Percentiles rank a stretch among this genome's conserved stretches.
Evolutionary conservation across 768 basidiomycete genomes (phyloP).

Genomic region (Rossbeevera mucosa): DNA sequence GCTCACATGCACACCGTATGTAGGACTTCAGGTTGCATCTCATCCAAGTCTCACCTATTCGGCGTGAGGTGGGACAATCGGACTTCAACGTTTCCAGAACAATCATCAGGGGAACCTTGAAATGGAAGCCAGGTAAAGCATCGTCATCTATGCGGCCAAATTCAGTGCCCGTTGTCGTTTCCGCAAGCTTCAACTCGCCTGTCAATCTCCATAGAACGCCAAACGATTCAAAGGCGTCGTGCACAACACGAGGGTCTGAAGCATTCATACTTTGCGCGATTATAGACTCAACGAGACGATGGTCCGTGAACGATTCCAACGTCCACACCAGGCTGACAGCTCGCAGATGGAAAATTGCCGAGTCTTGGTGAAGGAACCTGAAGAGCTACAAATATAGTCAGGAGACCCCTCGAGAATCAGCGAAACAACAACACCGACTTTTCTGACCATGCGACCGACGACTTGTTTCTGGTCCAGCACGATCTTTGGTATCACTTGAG

Average conservation of each 20-base stretch:
- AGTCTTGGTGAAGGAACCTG: slow-evolving; percentile 64
- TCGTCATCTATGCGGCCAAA: slow-evolving; percentile 53
- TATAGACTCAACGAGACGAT: slow-evolving; percentile 72
- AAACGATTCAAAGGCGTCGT: slow-evolving; percentile 78
- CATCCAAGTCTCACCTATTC: slow-evolving; percentile 96
- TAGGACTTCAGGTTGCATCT: slow-evolving; percentile 89
- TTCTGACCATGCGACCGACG: slow-evolving; percentile 57
- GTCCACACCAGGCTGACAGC: slow-evolving; percentile 82
- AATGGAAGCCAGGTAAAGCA: slow-evolving; percentile 71
- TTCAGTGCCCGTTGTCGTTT: slow-evolving; percentile 2
- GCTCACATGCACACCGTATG: slow-evolving; percentile 51
- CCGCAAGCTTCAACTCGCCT: slow-evolving; percentile 42
- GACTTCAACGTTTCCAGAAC: slow-evolving; percentile 79
- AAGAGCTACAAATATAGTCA: slow-evolving; percentile 49
- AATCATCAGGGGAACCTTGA: slow-evolving; percentile 83
- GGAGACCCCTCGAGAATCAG: not conserved
- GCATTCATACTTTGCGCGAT: slow-evolving; percentile 69
- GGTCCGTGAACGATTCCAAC: slow-evolving; percentile 51
- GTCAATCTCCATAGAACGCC: slow-evolving; percentile 89
- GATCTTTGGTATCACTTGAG: slow-evolving; percentile 48
- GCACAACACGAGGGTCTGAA: slow-evolving; percentile 40
- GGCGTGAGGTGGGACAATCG: slow-evolving; percentile 66
- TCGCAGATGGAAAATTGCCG: slow-evolving; percentile 71
- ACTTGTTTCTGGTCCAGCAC: slow-evolving; percentile 50
- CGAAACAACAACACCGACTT: slow-evolving; percentile 29